Base-by-base conservation (phyloP, 176 grass and related monocot genomes). In the Phoenix roebelenii region DNA sequence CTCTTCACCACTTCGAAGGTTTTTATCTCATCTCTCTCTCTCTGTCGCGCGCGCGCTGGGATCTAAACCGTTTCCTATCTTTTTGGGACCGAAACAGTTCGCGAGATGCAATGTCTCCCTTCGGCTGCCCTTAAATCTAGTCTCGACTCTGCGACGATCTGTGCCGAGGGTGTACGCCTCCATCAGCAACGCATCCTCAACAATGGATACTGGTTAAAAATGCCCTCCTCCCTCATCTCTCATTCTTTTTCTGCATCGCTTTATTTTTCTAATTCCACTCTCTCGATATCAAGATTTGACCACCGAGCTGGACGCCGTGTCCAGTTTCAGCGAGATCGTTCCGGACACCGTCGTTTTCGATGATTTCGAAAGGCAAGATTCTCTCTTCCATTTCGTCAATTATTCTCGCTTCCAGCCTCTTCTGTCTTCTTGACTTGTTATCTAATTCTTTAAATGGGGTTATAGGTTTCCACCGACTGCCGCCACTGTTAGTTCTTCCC, bases 301-400 rank as follows among this genome's bases (percentile, higher is more conserved):
- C 44, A 91, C 81, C 15, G 93, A 98, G 70, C 79, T 98, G 16
- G 87, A 88, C 52, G 84, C 71, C 0, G 84, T 98, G 24, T 74
- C 67, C 17, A 72, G 76, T 66, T 92, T 98, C 72, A 98, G 93
- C 65, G 87, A 92, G 79, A 92, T 98, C 28, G 87, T 92, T 64
- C 87, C 93, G 28, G 87, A 92, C 66, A 97, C 93, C 50, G 93
- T 97, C 22, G 70, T 98, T 2, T 98, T 98, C 52, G 93, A 98
- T 78, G 87, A 98, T 76, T 98, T 98, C 49, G 84, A 98, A 69
- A 82, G 74, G 93, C 80, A 73, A 59, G 52, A 35, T 35, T 35
- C 32, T 44, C 10, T 50, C 0, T 49, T 72, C n/a, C 3, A 44
- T 44, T 44, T 12, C 10, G 49, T 69, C 50, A 15, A 32, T 66